These are phyloP conservation scores for Wickerhamiella nectarea DNA, from an alignment of 805 yeast genomes.

Conservation along the genomic window DNA sequence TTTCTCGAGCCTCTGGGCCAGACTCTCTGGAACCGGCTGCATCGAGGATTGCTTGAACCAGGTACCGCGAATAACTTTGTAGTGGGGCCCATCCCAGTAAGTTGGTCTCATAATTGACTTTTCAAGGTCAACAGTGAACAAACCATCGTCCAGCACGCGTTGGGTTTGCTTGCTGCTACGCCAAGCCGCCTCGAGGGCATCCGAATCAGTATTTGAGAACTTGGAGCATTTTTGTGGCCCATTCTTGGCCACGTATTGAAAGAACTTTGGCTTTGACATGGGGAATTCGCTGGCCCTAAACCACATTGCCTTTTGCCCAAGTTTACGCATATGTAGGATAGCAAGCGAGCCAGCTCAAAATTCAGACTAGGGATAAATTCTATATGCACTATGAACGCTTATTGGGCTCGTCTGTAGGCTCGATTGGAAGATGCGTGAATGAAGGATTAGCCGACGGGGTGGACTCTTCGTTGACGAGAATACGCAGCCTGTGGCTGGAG, in stretches of 20 bases:
- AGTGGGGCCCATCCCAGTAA: conserved; percentile 81
- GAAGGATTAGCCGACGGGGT: conserved; percentile 11
- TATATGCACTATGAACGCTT: background rate
- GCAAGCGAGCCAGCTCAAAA: no score
- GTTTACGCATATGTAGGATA: background rate
- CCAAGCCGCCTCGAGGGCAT: conserved; percentile 42
- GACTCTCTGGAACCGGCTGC: conserved; percentile 32
- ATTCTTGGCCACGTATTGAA: conserved; percentile 36
- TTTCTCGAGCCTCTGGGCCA: conserved; percentile 47
- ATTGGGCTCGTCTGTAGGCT: background rate
- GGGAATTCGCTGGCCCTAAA: conserved; percentile 77
- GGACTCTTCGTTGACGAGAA: conserved; percentile 20
- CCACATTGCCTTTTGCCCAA: conserved; percentile 34
- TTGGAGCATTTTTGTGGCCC: conserved; percentile 46
- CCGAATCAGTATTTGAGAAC: conserved; percentile 51
- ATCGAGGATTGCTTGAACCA: conserved; percentile 57
- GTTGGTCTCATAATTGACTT: conserved; percentile 47
- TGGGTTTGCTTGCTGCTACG: conserved; percentile 22
- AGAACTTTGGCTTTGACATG: conserved; percentile 47
- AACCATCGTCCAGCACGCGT: conserved; percentile 66
- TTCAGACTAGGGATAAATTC: background rate
- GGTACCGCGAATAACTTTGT: conserved; percentile 67
- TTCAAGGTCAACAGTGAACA: conserved; percentile 56
- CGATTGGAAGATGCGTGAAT: conserved; percentile 9
- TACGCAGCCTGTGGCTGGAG: conserved; percentile 26